Evolutionary conservation across 2,329 filamentous ascomycete species (phyloP).

Genomic region (Colletotrichum paranaense): DNA sequence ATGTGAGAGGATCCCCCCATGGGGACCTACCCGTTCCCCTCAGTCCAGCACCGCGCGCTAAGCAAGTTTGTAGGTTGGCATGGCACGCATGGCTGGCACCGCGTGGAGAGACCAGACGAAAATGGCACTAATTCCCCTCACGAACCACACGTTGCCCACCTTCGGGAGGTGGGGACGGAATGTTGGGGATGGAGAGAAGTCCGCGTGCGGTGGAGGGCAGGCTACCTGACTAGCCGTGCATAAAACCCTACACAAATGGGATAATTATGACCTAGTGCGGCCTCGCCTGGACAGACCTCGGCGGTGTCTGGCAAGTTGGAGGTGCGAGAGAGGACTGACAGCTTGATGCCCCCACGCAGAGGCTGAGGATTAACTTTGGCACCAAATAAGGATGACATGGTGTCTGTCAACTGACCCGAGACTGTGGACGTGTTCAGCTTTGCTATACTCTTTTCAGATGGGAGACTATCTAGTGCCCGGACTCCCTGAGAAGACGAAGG

Average conservation of each 20-base stretch:
- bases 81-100: neutral
- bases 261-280: neutral
- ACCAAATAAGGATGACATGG: neutral
- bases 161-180: constrained; percentile 5
- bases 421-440: neutral
- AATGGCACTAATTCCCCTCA: neutral
- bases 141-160: neutral
- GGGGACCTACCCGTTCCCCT: neutral
- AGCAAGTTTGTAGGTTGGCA: neutral
- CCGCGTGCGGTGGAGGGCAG: neutral
- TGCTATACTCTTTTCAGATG: neutral
- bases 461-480: constrained; percentile 4
- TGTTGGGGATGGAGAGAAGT: constrained; percentile 4
- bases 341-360: constrained; percentile 14
- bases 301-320: neutral
- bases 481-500: constrained; percentile 18
- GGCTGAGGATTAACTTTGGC: neutral
- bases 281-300: neutral
- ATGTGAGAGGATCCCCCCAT: neutral
- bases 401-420: neutral
- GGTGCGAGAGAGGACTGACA: no score
- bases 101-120: neutral
- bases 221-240: neutral
- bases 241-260: neutral
- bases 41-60: neutral